Percentiles rank a stretch among this genome's conserved stretches.
phyloP scores from a whole-genome alignment of 192 early-diverging fungal species.

The Gigaspora rosea region DNA sequence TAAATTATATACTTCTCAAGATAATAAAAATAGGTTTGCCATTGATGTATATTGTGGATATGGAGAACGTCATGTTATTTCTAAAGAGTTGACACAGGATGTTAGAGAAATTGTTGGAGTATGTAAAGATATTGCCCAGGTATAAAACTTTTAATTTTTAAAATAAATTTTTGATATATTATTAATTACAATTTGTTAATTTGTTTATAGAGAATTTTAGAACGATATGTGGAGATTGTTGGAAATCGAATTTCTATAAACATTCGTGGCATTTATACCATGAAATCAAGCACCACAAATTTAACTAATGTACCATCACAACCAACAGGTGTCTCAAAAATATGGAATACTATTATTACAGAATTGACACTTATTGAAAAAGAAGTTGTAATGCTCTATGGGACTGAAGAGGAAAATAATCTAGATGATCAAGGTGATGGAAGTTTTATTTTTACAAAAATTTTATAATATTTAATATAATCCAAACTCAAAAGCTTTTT shows the following conservation, averaged over 20 bases:
- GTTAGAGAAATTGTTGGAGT: conserved; percentile 10
- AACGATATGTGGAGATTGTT: conserved; percentile 16
- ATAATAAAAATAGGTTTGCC: background rate
- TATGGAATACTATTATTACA: conserved; percentile 43
- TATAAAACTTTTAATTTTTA: background rate
- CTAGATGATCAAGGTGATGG: no score
- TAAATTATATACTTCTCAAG: background rate
- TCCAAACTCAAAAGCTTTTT: no score
- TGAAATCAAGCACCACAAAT: background rate
- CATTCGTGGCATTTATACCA: conserved; percentile 1
- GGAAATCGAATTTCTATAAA: conserved; percentile 7
- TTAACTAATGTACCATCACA: background rate
- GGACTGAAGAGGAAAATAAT: conserved; percentile 30
- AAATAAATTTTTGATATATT: background rate
- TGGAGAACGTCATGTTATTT: background rate
- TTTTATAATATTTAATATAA: no score
- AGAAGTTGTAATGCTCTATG: conserved; percentile 42
- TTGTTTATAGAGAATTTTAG: background rate
- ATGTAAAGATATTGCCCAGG: conserved; percentile 21
- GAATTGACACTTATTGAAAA: conserved; percentile 43
- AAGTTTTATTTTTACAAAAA: no score
- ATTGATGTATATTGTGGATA: background rate
- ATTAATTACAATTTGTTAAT: background rate
- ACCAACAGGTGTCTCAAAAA: conserved; percentile 29
- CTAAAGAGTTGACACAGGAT: conserved; percentile 15